Evolutionary conservation across 805 yeast species (phyloP).

Genomic region (Nakazawaea ernobii): DNA sequence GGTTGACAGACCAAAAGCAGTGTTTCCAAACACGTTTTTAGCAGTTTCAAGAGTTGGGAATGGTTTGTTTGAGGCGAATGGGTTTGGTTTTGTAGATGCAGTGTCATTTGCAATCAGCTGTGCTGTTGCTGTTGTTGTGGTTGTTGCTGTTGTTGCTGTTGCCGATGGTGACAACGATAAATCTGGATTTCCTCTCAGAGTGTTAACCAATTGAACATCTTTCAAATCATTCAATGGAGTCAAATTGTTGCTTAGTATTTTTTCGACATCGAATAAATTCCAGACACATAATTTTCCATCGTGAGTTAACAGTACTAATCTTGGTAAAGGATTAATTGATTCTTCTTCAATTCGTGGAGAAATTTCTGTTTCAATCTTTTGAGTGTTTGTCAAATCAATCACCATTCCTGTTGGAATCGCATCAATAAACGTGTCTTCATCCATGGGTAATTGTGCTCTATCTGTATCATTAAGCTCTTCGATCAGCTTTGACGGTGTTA

Average conservation of each 20-base stretch:
- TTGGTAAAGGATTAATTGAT: slow-evolving; percentile 65
- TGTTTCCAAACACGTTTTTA: not conserved
- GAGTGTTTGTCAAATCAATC: slow-evolving; percentile 47
- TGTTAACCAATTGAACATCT: not conserved
- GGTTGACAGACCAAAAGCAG: not conserved
- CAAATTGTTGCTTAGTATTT: slow-evolving; percentile 33
- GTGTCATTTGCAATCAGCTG: not conserved
- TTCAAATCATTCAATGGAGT: slow-evolving; percentile 6
- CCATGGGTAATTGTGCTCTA: slow-evolving; percentile 70
- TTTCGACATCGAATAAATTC: slow-evolving; percentile 55
- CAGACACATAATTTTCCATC: slow-evolving; percentile 59
- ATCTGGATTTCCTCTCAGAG: not conserved
- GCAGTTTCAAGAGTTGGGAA: not conserved
- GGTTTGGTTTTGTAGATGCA: not conserved
- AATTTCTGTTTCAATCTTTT: slow-evolving; percentile 46
- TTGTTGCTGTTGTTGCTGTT: no score
- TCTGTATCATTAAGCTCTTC: slow-evolving; percentile 61
- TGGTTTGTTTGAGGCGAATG: not conserved
- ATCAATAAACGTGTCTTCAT: slow-evolving; percentile 59
- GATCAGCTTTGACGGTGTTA: slow-evolving; percentile 32
- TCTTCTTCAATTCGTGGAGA: slow-evolving; percentile 13
- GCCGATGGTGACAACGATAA: not conserved
- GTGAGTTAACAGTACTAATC: slow-evolving; percentile 55
- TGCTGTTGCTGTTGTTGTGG: not conserved
- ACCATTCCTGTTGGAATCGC: slow-evolving; percentile 67